Conservation (phyloP, 2,329 filamentous ascomycete genomes). For the Paraconiothyrium brasiliense region DNA sequence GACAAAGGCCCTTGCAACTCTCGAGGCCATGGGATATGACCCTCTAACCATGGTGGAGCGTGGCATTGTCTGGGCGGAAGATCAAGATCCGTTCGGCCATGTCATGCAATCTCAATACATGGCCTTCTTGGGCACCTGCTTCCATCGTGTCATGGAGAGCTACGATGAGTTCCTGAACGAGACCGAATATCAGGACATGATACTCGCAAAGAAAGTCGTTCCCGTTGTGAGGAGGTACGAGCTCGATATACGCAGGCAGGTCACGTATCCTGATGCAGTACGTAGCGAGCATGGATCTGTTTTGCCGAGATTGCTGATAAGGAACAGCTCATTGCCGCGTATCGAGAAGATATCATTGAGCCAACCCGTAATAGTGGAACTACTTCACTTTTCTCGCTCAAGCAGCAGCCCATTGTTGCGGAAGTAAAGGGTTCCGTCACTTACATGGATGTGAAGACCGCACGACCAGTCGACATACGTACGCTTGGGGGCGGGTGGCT, state of each 20-base stretch:
- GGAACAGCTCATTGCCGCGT: constrained; percentile 27
- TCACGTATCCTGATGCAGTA: constrained; percentile 31
- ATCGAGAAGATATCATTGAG: constrained; percentile 22
- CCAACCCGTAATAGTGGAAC: constrained; percentile 25
- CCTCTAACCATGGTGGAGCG: constrained; percentile 31
- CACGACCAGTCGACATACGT: constrained; percentile 25
- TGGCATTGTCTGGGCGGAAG: constrained; percentile 30
- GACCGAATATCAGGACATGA: constrained; percentile 28
- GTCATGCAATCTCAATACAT: constrained; percentile 30
- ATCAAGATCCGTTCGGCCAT: constrained; percentile 32
- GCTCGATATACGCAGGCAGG: constrained; percentile 26
- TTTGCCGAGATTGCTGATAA: neutral
- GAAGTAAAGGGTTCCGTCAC: constrained; percentile 25
- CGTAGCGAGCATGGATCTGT: constrained; percentile 1
- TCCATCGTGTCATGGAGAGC: constrained; percentile 29
- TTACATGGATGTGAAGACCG: constrained; percentile 27
- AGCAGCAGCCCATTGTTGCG: constrained; percentile 30
- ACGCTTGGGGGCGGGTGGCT: constrained; percentile 28
- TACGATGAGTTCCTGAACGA: constrained; percentile 27
- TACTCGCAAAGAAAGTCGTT: constrained; percentile 21
- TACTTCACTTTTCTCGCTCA: constrained; percentile 27
- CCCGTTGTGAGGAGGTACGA: constrained; percentile 26
- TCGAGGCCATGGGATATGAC: constrained; percentile 30
- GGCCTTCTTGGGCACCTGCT: constrained; percentile 23
- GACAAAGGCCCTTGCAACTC: constrained; percentile 19